These are phyloP conservation scores for Verbascum thapsus DNA, from an alignment of 257 asterid species.

Conservation along the genomic window DNA sequence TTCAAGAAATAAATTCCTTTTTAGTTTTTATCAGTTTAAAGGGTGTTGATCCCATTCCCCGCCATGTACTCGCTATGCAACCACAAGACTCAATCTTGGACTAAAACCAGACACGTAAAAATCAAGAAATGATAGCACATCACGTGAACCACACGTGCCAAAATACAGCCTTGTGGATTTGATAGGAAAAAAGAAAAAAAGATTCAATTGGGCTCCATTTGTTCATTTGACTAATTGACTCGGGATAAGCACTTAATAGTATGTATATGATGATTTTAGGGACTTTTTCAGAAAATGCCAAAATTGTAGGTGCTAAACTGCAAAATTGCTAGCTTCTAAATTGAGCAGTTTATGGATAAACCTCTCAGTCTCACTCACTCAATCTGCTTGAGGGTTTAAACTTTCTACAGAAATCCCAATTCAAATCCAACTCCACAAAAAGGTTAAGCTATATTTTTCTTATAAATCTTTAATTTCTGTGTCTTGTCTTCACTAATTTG, in stretches of 20 bases:
- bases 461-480: background rate
- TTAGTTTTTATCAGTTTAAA: conserved; percentile 2
- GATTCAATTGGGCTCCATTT: too few relatives aligned
- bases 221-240: too few relatives aligned
- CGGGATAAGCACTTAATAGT: background rate
- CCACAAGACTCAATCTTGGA: conserved; percentile 4
- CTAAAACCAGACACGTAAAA: conserved; percentile 35
- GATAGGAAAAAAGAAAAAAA: too few relatives aligned
- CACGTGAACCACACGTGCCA: conserved; percentile 5
- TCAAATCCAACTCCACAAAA: background rate
- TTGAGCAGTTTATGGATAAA: conserved; percentile 30
- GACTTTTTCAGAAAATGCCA: conserved; percentile 10
- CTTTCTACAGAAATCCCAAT: conserved; percentile 1
- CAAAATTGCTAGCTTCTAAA: background rate
- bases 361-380: conserved; percentile 33
- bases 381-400: conserved; percentile 32
- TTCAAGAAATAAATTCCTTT: too few relatives aligned
- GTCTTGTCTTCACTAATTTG: background rate
- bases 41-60: conserved; percentile 7
- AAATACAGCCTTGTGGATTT: too few relatives aligned
- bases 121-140: background rate
- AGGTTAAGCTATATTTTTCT: conserved; percentile 15
- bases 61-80: background rate
- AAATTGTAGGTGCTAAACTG: background rate
- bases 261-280: conserved; percentile 6